Evolutionary conservation across 352 stramenopile genomes (phyloP).

Genomic region (Phytophthora capsici): DNA sequence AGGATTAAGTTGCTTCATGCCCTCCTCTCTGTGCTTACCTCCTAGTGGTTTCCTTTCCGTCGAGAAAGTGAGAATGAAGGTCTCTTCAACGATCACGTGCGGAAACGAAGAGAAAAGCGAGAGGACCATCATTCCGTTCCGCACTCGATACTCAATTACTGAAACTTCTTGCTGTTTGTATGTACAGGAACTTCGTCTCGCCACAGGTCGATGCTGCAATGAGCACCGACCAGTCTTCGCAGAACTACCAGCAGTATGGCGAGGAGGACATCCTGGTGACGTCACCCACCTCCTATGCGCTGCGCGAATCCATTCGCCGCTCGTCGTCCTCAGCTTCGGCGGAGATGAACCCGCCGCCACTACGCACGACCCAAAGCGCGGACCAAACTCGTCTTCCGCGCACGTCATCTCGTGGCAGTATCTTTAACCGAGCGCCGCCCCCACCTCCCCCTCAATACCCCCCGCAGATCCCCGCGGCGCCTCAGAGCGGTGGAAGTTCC

Average conservation of each 20-base stretch:
- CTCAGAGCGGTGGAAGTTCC: slow-evolving; percentile 12
- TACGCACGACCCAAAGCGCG: slow-evolving; percentile 27
- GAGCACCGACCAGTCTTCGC: slow-evolving; percentile 43
- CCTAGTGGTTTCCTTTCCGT: slow-evolving; percentile 14
- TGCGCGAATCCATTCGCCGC: slow-evolving; percentile 79
- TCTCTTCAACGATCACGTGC: slow-evolving; percentile 16
- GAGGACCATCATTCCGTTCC: slow-evolving; percentile 22
- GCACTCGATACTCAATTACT: slow-evolving; percentile 20
- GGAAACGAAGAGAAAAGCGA: slow-evolving; percentile 3
- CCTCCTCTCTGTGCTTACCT: not conserved
- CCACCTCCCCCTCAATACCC: slow-evolving; percentile 64
- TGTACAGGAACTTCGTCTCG: slow-evolving; percentile 26
- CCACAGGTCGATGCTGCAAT: slow-evolving; percentile 50
- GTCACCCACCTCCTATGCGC: slow-evolving; percentile 79
- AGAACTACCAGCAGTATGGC: slow-evolving; percentile 44
- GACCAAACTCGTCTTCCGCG: slow-evolving; percentile 37
- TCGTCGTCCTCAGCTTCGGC: slow-evolving; percentile 68
- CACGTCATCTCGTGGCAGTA: slow-evolving; percentile 51
- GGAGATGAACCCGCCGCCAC: slow-evolving; percentile 39
- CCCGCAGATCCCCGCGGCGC: slow-evolving; percentile 37
- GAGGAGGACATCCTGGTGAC: slow-evolving; percentile 82
- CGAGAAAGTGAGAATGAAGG: slow-evolving; percentile 30
- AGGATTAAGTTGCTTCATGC: slow-evolving; percentile 3
- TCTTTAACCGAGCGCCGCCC: slow-evolving; percentile 67
- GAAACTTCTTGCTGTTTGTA: slow-evolving; percentile 31